Percentiles rank a stretch among this genome's conserved stretches.
phyloP scores from a whole-genome alignment of 2,329 filamentous ascomycete genomes.

The Aspergillus brunneoviolaceus region DNA sequence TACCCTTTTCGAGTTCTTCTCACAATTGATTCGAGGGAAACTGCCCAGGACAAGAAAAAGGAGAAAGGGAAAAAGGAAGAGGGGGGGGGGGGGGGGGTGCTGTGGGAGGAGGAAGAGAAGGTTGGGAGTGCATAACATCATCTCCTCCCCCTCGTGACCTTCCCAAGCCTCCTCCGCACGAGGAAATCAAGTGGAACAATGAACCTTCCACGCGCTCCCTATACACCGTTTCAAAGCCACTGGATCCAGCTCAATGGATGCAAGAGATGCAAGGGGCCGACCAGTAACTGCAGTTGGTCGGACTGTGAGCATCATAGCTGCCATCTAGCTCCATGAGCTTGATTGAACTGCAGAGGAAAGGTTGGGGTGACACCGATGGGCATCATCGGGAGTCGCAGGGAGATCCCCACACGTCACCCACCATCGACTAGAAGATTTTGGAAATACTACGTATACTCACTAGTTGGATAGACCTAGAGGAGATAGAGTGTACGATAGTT shows the following conservation, averaged over 20 bases:
- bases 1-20: neutral
- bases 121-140: slow-evolving; percentile 6
- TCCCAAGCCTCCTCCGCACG: slow-evolving; percentile 4
- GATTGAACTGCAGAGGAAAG: slow-evolving; percentile 17
- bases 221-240: neutral
- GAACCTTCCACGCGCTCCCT: neutral
- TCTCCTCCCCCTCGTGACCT: slow-evolving; percentile 4
- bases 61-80: neutral
- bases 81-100: neutral
- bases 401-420: neutral
- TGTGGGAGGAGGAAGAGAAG: neutral
- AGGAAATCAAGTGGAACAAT: slow-evolving; percentile 1
- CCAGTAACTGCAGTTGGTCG: neutral
- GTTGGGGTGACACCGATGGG: slow-evolving; percentile 2
- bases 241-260: neutral
- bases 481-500: neutral
- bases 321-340: slow-evolving; percentile 19
- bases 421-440: neutral
- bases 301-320: slow-evolving; percentile 7
- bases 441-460: neutral
- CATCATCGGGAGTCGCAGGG: neutral
- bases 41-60: neutral
- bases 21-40: neutral
- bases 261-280: slow-evolving; percentile 1
- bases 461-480: neutral